A percentile compares a stretch with the other conserved stretches of the same genome.
These are phyloP conservation scores for Argentina anserina DNA, from an alignment of 306 rosid species.

Conservation along the genomic window DNA sequence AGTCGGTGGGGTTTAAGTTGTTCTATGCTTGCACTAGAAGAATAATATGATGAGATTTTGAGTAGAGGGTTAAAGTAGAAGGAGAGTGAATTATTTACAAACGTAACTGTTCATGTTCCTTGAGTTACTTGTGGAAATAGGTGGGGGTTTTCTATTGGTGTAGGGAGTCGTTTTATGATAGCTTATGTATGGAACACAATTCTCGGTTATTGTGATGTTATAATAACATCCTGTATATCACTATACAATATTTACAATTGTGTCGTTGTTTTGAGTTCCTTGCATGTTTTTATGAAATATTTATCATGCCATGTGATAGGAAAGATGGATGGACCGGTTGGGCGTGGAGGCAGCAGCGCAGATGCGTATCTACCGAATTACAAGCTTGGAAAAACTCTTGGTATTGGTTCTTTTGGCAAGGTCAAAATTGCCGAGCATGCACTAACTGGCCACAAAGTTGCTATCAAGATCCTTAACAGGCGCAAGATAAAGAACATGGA, in stretches of 20 bases:
- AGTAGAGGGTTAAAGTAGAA: neutral
- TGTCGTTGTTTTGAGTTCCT: neutral
- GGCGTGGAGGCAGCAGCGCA: constrained; percentile 44
- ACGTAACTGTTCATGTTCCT: neutral
- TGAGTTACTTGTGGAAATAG: neutral
- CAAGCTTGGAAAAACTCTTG: constrained; percentile 93
- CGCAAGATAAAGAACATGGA: constrained; percentile 77
- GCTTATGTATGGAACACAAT: neutral
- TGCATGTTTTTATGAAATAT: neutral
- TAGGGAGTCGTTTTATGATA: neutral
- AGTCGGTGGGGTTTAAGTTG: neutral
- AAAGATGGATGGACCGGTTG: constrained; percentile 55
- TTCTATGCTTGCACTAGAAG: neutral
- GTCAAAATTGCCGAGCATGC: constrained; percentile 90
- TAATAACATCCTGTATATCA: neutral
- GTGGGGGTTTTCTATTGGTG: neutral
- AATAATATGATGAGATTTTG: neutral
- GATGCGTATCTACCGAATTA: constrained; percentile 64
- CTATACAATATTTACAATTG: neutral
- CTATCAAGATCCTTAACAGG: constrained; percentile 91
- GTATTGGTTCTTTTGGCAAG: constrained; percentile 87
- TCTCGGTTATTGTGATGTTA: neutral
- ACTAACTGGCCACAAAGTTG: constrained; percentile 83
- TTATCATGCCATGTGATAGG: neutral
- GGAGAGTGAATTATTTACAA: neutral